Evolutionary conservation across 306 rosid genomes (phyloP), one percentile per base, ranked within the genome.

Genomic region (Ormosia emarginata): DNA sequence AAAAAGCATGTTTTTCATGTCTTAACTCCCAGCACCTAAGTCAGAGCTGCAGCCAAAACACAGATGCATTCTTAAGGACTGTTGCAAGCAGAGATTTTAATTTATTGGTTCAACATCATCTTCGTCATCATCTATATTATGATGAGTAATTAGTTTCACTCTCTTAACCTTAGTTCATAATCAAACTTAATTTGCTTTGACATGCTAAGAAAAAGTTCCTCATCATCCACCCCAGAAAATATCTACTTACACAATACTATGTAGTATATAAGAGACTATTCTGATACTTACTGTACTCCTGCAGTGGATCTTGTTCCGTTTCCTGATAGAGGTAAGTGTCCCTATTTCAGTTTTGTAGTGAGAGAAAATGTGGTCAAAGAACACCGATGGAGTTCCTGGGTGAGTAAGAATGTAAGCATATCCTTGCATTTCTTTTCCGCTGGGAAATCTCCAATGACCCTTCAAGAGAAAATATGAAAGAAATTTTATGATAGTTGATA

Each of bases 401-500:
- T 96, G 99, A 80, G 98, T 88, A 90, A 94, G 94, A 82, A 69
- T 92, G 85, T 96, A 96, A n/a, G 99, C 97, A 74, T 96, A 96
- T 85, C 99, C 99, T 86, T 96, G 98, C 90, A 96, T 94, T 88
- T 96, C 99, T 81, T 91, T 96, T 74, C 87, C 89, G 1, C 79
- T 13, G 0, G 99, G 99, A 91, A 96, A 96, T 85, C 98, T 91
- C 99, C 99, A 96, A 84, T 96, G 99, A 89, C 99, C 98, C 99
- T 96, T 86, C 75, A 87, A 79, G 58, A 85, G 49, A 56, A 84
- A 73, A 78, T 15, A 79, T 12, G n/a, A 73, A 77, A 40, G 74
- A 64, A 65, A 75, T 36, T 11, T 50, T 43, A 57, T 59, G 18
- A 56, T 63, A 47, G 79, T 32, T 34, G 37, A 13, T 58, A 8